Evolutionary conservation across 1,284 basidiomycete species (phyloP), one percentile per base, ranked within the genome.

Genomic region (Vanrija pseudolonga): DNA sequence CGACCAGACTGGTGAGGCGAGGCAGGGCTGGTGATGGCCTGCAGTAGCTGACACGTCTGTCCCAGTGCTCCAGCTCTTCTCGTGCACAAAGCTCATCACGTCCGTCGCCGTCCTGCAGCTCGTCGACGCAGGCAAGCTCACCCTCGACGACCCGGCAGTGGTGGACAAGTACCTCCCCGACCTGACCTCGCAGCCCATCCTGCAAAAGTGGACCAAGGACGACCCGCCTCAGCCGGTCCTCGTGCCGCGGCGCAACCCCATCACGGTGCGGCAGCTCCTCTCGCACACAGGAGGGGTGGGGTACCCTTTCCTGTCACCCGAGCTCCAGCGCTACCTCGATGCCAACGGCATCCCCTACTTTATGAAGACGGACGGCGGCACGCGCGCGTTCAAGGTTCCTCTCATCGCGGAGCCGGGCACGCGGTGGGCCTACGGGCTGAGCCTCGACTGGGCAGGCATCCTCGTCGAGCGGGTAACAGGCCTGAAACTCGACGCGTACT

Each of bases 401-500:
- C 56, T 66, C 19, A 42, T 68, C 24, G 72, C 62, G 45, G 66
- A 72, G 47, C 69, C 70, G 1, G 70, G 70, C 4, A 60, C 61
- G 1, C 55, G 52, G 1, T 74, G 57, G 55, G 46, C 42, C 43
- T 72, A 73, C 60, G 47, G 51, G 6, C 55, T 61, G 23, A 67
- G 68, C 0, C 68, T 73, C 40, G 77, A 77, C 50, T 73, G 66
- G 67, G 57, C 63, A 7, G 73, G 67, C n/a, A 36, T 61, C 51
- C 42, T 71, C 45, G 61, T 76, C 37, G 57, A 62, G 38, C 65
- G 73, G 19, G 47, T 66, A 17, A 64, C 64, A 0, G 70, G 69
- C 6, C 50, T 58, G 19, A 50, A 56, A 2, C 61, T 76, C 12
- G 71, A 71, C 36, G 62, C 61, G 1, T 71, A 68, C 55, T 67